These are phyloP conservation scores for Lojkania enalia DNA, from an alignment of 2,329 filamentous ascomycete genomes.

Conservation along the genomic window DNA sequence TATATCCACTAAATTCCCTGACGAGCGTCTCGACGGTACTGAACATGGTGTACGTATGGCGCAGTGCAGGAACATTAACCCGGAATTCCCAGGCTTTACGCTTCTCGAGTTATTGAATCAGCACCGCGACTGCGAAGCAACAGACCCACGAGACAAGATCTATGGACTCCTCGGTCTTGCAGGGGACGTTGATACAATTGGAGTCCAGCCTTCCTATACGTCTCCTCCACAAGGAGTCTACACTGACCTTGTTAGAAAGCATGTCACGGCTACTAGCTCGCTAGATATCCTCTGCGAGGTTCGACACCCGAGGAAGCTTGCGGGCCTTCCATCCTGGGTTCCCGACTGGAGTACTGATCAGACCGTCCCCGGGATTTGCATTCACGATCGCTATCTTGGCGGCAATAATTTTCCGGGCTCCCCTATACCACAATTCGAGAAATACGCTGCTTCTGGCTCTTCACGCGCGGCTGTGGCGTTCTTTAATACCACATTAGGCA, in stretches of 20 bases:
- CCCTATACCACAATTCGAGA: not conserved
- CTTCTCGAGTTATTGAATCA: not conserved
- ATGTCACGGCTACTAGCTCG: not conserved
- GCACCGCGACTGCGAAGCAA: not conserved
- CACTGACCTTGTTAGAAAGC: not conserved
- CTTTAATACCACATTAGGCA: not conserved
- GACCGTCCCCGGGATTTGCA: not conserved
- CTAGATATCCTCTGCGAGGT: not conserved
- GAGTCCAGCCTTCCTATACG: not conserved
- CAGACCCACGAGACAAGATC: not conserved
- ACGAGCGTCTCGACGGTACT: not conserved
- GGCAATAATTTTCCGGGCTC: not conserved
- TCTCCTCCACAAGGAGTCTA: not conserved
- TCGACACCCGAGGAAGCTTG: not conserved
- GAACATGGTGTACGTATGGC: not conserved
- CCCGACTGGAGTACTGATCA: slow-evolving; percentile 1
- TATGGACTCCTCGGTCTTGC: not conserved
- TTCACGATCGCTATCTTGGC: not conserved
- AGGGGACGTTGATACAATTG: not conserved
- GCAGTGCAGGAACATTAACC: not conserved
- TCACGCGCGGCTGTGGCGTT: not conserved
- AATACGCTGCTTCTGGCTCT: not conserved
- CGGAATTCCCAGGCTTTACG: not conserved
- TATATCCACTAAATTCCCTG: not conserved
- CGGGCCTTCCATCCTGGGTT: not conserved